Evolutionary conservation across 805 yeast species (phyloP), one percentile per base, ranked within the genome.

Genomic region (Candida mattraensis): DNA sequence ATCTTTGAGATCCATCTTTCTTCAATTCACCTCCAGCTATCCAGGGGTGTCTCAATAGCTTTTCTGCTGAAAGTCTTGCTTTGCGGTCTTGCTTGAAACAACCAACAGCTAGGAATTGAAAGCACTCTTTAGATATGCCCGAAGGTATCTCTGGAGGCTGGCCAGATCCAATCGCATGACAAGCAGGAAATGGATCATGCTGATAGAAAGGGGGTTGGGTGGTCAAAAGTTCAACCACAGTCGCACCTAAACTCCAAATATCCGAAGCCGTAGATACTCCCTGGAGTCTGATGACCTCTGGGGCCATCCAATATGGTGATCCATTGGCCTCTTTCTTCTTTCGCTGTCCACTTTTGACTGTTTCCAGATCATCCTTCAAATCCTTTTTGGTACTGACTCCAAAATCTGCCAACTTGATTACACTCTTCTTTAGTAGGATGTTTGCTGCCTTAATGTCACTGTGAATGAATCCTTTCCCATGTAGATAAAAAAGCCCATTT

Each of bases 301-400:
- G 99, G 0, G 99, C 97, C 96, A 93, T 89, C 98, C 98, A 93
- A 56, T 91, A 85, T 0, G 97, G 95, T 0, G 98, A 87, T 2
- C 99, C 99, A 11, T 72, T 76, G 7, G 76, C 78, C 2, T 72
- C 69, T 32, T 53, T 58, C 39, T 38, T 54, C 44, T 56, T 61
- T 11, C 59, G 44, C 63, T 72, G 50, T 47, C 64, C 21, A 53
- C 47, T 26, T 51, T 28, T 33, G 9, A 37, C 48, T 2, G 70
- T 70, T 25, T 66, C 68, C 1, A 83, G 71, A n/a, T 87, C 85
- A 11, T 83, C 86, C 2, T 88, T 89, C 51, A 82, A 81, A 54
- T 83, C 91, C 18, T 35, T 33, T 28, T 67, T 67, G 5, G 83
- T 73, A 13, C 89, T 86, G 6, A 84, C 86, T 1, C 93, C 93